phyloP scores from a whole-genome alignment of 345 rosid species.

The Gossypium bickii region DNA sequence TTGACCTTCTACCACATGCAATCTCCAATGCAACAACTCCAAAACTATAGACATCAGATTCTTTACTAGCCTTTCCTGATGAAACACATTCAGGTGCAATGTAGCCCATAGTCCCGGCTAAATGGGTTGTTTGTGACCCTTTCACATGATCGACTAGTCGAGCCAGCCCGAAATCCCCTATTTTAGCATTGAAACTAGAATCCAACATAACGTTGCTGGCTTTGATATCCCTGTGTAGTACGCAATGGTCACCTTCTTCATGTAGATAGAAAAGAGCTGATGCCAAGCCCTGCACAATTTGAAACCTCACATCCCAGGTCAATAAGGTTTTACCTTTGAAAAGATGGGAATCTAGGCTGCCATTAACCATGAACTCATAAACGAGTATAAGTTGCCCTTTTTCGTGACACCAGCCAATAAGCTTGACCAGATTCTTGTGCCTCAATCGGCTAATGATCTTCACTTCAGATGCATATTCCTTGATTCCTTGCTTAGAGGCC shows the following conservation, averaged over 20 bases:
- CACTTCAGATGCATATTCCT: slow-evolving; percentile 23
- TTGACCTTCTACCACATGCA: slow-evolving; percentile 22
- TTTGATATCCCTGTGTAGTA: neutral
- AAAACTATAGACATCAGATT: slow-evolving; percentile 22
- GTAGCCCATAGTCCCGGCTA: slow-evolving; percentile 20
- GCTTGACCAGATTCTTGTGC: slow-evolving; percentile 44
- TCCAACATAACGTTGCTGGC: slow-evolving; percentile 6
- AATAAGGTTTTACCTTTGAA: slow-evolving; percentile 13
- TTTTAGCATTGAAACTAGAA: slow-evolving; percentile 28
- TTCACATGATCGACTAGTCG: slow-evolving; percentile 22
- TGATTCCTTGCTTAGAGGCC: slow-evolving; percentile 21
- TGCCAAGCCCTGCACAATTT: no score
- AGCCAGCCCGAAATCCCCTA: slow-evolving; percentile 37
- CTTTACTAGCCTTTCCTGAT: slow-evolving; percentile 15
- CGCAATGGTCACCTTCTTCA: neutral
- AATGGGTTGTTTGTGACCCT: slow-evolving; percentile 5
- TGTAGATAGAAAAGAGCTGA: no score
- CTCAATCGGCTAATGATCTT: slow-evolving; percentile 29
- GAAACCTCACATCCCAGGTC: slow-evolving; percentile 23
- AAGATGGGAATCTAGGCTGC: slow-evolving; percentile 22
- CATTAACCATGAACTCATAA: slow-evolving; percentile 18
- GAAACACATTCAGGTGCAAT: slow-evolving; percentile 16
- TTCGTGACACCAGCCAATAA: slow-evolving; percentile 50
- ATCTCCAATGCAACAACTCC: slow-evolving; percentile 21
- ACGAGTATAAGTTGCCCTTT: slow-evolving; percentile 17